Percentiles rank a stretch among this genome's conserved stretches.
phyloP scores from a whole-genome alignment of 2,329 filamentous ascomycete species.

The Grosmannia clavigera region DNA sequence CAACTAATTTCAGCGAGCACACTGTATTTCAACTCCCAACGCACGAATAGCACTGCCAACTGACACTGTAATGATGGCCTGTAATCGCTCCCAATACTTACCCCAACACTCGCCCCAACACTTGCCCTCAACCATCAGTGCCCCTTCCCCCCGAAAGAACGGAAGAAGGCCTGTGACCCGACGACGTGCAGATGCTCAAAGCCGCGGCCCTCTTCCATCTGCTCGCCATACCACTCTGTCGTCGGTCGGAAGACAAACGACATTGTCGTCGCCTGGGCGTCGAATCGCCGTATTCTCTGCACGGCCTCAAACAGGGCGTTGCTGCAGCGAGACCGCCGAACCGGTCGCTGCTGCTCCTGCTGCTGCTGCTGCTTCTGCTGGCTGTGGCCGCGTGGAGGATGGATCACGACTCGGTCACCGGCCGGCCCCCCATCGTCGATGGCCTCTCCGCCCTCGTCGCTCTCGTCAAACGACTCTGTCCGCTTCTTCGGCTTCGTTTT shows the following conservation, averaged over 20 bases:
- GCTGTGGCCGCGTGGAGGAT: slow-evolving; percentile 25
- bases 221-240: slow-evolving; percentile 37
- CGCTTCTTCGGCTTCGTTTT: slow-evolving; percentile 15
- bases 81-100: too few species aligned
- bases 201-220: slow-evolving; percentile 32
- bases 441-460: not conserved
- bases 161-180: slow-evolving; percentile 29
- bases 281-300: slow-evolving; percentile 12
- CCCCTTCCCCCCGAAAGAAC: not conserved
- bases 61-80: too few species aligned
- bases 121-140: too few species aligned
- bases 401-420: slow-evolving; percentile 28
- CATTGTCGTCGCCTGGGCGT: slow-evolving; percentile 16
- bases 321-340: slow-evolving; percentile 19
- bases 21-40: too few species aligned
- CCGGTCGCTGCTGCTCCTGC: not conserved
- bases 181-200: slow-evolving; percentile 36
- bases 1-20: too few species aligned
- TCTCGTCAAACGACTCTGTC: not conserved
- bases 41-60: too few species aligned
- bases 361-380: not conserved
- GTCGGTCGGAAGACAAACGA: slow-evolving; percentile 34
- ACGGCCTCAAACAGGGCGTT: slow-evolving; percentile 33
- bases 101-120: not conserved
- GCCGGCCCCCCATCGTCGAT: not conserved